Base-by-base conservation (phyloP, 441 rosid genomes). In the Metrosideros polymorpha region DNA sequence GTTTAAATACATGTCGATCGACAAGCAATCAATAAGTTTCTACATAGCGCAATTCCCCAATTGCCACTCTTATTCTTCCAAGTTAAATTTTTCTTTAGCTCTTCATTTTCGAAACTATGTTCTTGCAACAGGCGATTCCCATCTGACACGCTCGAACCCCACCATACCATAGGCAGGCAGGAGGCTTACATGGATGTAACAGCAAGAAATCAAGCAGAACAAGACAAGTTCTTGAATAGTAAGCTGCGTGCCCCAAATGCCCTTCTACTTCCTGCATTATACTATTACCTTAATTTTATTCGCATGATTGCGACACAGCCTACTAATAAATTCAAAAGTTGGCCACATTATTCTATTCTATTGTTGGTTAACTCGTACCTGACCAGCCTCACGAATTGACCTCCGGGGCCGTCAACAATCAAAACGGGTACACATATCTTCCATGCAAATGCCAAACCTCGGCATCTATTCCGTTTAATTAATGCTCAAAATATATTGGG, bases 211-310 rank as follows among this genome's bases (percentile, higher is more conserved):
- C 35, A 84, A 75, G 39, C 7, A 71, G 83, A 86, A 89, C 51
- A 86, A 35, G 86, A 59, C 57, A 52, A 89, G 51, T 10, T 22
- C 7, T 13, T 57, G 51, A 83, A 85, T 87, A 83, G 88, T 85
- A 7, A 84, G 77, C 87, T 82, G 85, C 93, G 91, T 90, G 91
- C 91, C 91, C 85, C 89, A 2, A 14, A 83, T 87, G 90, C 25
- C 82, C 77, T 61, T 22, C 89, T 29, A 85, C 25, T 87, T 22
- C 79, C 79, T 39, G 79, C 79, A 39, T 71, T 3, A 71, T 71
- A 71, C 42, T n/a, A n/a, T n/a, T n/a, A n/a, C 79, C 10, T 39
- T 22, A 39, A 22, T 6, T 71, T 24, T 39, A 71, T 22, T 71
- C 17, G 47, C n/a, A 12, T 39, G 39, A 5, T 10, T 12, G 79